These are phyloP conservation scores for Talaromyces sp. DNA, from an alignment of 2,329 filamentous ascomycete species.

Conservation along the genomic window DNA sequence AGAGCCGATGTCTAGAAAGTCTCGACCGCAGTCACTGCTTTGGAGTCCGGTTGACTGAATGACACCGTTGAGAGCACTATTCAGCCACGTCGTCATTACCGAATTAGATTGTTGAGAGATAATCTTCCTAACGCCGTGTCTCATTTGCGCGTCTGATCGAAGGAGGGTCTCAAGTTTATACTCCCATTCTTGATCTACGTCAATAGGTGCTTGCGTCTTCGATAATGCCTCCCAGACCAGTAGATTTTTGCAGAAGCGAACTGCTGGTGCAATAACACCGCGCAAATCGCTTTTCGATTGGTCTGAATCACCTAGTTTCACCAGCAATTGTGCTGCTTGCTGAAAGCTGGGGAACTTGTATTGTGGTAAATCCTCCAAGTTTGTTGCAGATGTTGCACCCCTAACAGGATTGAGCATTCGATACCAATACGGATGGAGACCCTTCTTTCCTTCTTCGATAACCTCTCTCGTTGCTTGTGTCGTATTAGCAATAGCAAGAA, in stretches of 20 bases:
- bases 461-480: constrained; percentile 73
- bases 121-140: constrained; percentile 50
- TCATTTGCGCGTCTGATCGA: constrained; percentile 64
- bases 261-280: constrained; percentile 63
- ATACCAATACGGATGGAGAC: constrained; percentile 76
- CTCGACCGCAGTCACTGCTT: constrained; percentile 45
- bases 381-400: constrained; percentile 51
- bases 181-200: constrained; percentile 79
- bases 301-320: constrained; percentile 26
- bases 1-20: constrained; percentile 55
- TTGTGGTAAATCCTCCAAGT: constrained; percentile 45
- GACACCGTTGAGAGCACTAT: constrained; percentile 45
- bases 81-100: constrained; percentile 36
- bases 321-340: constrained; percentile 23
- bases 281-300: constrained; percentile 30
- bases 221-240: constrained; percentile 57
- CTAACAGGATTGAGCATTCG: constrained; percentile 56
- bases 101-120: constrained; percentile 32
- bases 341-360: constrained; percentile 40
- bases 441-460: constrained; percentile 82
- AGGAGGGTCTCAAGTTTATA: constrained; percentile 70
- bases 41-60: constrained; percentile 38
- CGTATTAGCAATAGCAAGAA: constrained; percentile 67
- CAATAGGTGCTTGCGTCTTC: constrained; percentile 43
- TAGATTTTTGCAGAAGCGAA: constrained; percentile 65